Conservation (phyloP, 2,329 filamentous ascomycete species). For the Berkeleyomyces rouxiae region DNA sequence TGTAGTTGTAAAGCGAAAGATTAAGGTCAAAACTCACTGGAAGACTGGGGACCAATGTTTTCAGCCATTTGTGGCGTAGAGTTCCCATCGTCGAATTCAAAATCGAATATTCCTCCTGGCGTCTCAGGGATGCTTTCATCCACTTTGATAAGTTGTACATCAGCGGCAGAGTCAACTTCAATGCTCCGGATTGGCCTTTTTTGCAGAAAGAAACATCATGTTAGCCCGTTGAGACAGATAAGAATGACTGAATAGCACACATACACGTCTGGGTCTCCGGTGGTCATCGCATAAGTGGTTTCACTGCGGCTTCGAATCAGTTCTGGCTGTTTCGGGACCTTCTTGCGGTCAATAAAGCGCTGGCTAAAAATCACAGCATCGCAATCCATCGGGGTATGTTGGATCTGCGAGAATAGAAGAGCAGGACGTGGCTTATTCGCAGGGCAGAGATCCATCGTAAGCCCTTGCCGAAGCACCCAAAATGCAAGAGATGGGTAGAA, state of each 20-base stretch:
- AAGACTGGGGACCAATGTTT: too few species aligned
- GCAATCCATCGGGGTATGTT: neutral
- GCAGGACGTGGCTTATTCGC: neutral
- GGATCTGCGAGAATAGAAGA: neutral
- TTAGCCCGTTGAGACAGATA: too few species aligned
- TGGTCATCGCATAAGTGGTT: neutral
- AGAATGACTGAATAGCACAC: neutral
- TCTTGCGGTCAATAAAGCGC: neutral
- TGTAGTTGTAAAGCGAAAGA: neutral
- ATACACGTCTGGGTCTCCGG: neutral
- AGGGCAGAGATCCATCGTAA: neutral
- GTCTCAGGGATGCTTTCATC: neutral
- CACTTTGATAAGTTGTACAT: neutral
- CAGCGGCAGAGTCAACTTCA: neutral
- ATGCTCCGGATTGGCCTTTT: neutral
- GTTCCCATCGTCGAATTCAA: constrained; percentile 6
- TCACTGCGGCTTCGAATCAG: neutral
- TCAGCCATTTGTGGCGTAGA: neutral
- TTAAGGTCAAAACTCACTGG: neutral
- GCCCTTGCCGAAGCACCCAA: neutral
- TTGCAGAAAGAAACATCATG: neutral
- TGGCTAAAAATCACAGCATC: neutral
- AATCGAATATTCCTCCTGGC: constrained; percentile 1
- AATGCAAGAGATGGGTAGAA: neutral
- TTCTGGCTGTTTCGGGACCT: neutral